A percentile compares a stretch with the other conserved stretches of the same genome.
Conservation (phyloP, 805 yeast genomes). For the Tetrapisispora nanseiensis region DNA sequence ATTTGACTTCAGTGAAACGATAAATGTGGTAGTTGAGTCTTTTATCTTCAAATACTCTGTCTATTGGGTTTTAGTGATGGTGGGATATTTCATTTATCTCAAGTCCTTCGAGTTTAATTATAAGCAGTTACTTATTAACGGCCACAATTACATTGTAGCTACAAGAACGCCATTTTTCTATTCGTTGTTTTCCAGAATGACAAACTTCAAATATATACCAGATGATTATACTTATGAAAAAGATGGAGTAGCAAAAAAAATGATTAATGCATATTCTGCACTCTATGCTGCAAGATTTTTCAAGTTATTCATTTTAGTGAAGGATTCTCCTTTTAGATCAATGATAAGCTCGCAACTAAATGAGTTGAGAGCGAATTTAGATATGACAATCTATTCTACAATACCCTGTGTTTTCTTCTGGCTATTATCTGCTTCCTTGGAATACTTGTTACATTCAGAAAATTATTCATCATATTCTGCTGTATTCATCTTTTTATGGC, state of each 20-base stretch:
- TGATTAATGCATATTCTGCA: neutral
- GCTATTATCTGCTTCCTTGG: conserved; percentile 9
- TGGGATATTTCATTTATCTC: neutral
- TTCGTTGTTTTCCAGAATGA: neutral
- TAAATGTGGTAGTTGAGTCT: neutral
- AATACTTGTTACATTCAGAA: conserved; percentile 10
- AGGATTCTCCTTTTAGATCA: neutral
- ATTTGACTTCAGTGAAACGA: conserved; percentile 1
- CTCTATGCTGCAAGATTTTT: neutral
- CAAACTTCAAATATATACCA: neutral
- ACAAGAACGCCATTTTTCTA: neutral
- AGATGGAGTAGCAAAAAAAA: neutral
- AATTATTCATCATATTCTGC: conserved; percentile 7
- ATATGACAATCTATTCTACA: neutral
- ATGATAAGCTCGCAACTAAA: neutral
- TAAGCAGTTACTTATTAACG: neutral
- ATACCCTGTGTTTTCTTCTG: conserved; percentile 10
- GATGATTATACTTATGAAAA: neutral
- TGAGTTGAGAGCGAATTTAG: neutral
- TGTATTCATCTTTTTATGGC: conserved; percentile 6
- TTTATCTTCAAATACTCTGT: neutral
- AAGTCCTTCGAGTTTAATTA: neutral
- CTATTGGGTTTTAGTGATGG: neutral
- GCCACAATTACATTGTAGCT: neutral
- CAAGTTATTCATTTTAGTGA: neutral